phyloP scores from a whole-genome alignment of 2,329 filamentous ascomycete genomes.

The Talaromyces verruculosus region DNA sequence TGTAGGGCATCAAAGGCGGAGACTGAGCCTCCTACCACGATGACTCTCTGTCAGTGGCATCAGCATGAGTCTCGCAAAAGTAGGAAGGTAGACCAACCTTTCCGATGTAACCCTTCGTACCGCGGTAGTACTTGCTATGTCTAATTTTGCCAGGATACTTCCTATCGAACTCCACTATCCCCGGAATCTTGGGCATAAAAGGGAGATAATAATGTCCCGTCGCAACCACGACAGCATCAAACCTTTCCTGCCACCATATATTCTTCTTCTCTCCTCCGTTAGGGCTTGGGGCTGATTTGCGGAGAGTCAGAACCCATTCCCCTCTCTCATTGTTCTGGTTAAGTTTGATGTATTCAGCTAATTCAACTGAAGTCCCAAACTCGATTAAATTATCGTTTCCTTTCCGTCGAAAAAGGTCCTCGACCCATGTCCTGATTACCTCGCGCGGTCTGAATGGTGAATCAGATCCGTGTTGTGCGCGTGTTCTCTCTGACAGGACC shows the following conservation, averaged over 20 bases:
- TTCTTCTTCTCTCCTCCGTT: conserved; percentile 24
- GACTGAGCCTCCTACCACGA: conserved; percentile 33
- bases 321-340: conserved; percentile 22
- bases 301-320: conserved; percentile 35
- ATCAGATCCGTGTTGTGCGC: neutral
- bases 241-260: conserved; percentile 43
- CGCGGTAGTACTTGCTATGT: conserved; percentile 41
- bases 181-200: conserved; percentile 39
- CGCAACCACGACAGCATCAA: conserved; percentile 46
- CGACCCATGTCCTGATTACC: neutral
- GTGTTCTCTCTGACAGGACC: conserved; percentile 18
- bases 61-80: neutral
- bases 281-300: conserved; percentile 24
- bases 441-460: neutral
- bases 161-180: conserved; percentile 34
- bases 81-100: conserved; percentile 21
- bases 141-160: conserved; percentile 36
- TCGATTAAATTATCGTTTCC: neutral
- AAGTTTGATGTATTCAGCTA: neutral
- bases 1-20: conserved; percentile 32
- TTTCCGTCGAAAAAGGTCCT: neutral
- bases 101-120: conserved; percentile 38
- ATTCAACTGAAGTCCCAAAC: conserved; percentile 4
- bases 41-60: conserved; percentile 24
- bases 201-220: conserved; percentile 46